Base-by-base conservation (phyloP, 2,329 filamentous ascomycete genomes). In the Beauveria asiatica region DNA sequence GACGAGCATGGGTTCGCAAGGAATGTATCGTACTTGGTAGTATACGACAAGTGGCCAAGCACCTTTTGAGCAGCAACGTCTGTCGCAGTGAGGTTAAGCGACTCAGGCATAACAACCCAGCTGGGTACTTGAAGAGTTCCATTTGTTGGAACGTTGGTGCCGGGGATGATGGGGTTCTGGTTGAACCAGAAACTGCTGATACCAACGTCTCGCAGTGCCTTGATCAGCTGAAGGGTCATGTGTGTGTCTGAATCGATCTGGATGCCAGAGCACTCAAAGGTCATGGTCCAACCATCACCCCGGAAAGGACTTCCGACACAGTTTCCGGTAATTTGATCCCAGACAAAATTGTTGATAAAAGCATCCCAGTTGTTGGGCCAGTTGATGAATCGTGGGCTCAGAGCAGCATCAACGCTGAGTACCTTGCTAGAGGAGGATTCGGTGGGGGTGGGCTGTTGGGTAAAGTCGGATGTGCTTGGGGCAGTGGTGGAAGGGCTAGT, bases 61-160 rank as follows among this genome's bases (percentile, higher is more conserved):
- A 72, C 60, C 3, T 67, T 70, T 30, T 72, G 66, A 27, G 67
- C 70, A 13, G 70, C 65, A 42, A 67, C 65, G 57, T 75, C 72
- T 3, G 68, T 69, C 2, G 71, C 73, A 51, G 69, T 66, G 33
- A 75, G 64, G 19, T 66, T 72, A 58, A 75, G 74, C 1, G 71
- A 66, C 57, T 75, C 72, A 0, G 73, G 73, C 72, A 75, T 74
- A 44, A 75, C 68, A 5, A 75, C 72, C 73, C 73, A 75, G 60
- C 66, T 72, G 2, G 66, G 66, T 3, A 65, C 45, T 1, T 16
- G 50, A 13, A 30, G 70, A 59, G 67, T 68, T 23, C 65, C 69
- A 55, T 67, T 69, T 51, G 67, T 69, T 61, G 67, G 67, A 30
- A 65, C 67, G 58, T 67, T 69, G 46, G 66, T 68, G 4, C 69